Conservation (phyloP, 441 rosid genomes). For the Melastoma candidum region DNA sequence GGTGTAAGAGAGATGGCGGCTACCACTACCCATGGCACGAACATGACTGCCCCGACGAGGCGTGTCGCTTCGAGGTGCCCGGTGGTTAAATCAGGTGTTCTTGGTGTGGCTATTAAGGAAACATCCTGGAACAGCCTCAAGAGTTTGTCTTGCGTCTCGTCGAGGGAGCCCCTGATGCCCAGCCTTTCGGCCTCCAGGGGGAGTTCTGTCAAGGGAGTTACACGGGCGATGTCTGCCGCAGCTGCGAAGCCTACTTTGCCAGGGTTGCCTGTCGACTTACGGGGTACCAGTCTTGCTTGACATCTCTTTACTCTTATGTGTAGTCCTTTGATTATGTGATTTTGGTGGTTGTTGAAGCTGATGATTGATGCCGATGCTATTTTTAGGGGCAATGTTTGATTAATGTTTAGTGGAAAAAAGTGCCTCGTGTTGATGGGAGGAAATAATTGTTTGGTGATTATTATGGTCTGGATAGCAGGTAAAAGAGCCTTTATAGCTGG, state of each 20-base stretch:
- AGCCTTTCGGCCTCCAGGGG: constrained; percentile 13
- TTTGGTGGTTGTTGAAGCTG: no score
- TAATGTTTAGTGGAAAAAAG: neutral
- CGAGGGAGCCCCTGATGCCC: constrained; percentile 17
- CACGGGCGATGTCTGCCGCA: constrained; percentile 27
- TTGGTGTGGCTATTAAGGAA: constrained; percentile 17
- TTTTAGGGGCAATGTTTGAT: neutral
- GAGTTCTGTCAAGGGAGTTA: constrained; percentile 16
- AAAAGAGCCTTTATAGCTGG: constrained; percentile 96
- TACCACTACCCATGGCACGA: constrained; percentile 23
- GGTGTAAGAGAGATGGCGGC: constrained; percentile 21
- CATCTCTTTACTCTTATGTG: neutral
- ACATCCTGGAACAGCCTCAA: constrained; percentile 29
- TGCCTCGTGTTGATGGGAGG: neutral
- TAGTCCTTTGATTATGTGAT: neutral
- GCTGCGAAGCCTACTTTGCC: constrained; percentile 30
- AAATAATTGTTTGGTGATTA: neutral
- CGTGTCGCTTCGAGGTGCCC: constrained; percentile 19
- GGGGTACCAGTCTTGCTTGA: constrained; percentile 15
- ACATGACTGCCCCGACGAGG: constrained; percentile 26
- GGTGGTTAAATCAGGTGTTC: constrained; percentile 11
- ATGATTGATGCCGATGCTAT: no score
- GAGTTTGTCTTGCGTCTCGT: constrained; percentile 29
- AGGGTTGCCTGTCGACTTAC: constrained; percentile 45
- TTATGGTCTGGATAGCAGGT: constrained; percentile 28